Conservation (phyloP, 768 basidiomycete species). For the Suillus spraguei region DNA sequence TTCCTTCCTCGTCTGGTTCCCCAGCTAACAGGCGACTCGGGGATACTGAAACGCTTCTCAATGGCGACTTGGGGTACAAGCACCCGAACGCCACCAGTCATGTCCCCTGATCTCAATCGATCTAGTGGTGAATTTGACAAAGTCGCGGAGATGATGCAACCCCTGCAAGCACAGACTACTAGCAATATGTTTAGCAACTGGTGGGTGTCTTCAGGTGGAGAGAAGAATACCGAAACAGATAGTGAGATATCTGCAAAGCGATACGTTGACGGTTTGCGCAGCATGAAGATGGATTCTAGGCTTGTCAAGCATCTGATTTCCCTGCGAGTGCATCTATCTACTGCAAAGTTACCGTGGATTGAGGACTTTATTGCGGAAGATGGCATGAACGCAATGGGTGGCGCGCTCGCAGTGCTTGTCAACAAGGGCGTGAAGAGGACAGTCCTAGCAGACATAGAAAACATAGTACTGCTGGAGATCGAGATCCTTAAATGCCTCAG, state of each 20-base stretch:
- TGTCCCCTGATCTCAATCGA: slow-evolving; percentile 35
- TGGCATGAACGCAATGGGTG: slow-evolving; percentile 67
- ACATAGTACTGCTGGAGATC: slow-evolving; percentile 67
- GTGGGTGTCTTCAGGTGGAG: slow-evolving; percentile 72
- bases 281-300: slow-evolving; percentile 56
- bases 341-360: slow-evolving; percentile 78
- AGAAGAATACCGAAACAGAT: slow-evolving; percentile 39
- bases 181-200: slow-evolving; percentile 77
- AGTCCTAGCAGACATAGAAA: slow-evolving; percentile 64
- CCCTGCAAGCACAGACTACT: slow-evolving; percentile 65
- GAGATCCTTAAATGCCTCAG: slow-evolving; percentile 82
- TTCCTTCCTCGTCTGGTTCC: slow-evolving; percentile 71
- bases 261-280: slow-evolving; percentile 65
- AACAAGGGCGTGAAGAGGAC: slow-evolving; percentile 68
- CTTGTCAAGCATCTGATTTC: slow-evolving; percentile 79
- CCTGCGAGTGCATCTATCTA: slow-evolving; percentile 84
- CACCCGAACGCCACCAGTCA: slow-evolving; percentile 37
- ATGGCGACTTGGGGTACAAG: slow-evolving; percentile 59
- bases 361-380: slow-evolving; percentile 66
- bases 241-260: slow-evolving; percentile 52
- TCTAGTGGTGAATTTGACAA: slow-evolving; percentile 44
- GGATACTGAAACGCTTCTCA: slow-evolving; percentile 69
- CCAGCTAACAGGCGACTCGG: slow-evolving; percentile 73
- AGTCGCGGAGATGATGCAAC: slow-evolving; percentile 31
- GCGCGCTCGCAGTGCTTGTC: slow-evolving; percentile 60